Evolutionary conservation across 2,329 filamentous ascomycete species (phyloP).

Genomic region (Monilinia fructigena): DNA sequence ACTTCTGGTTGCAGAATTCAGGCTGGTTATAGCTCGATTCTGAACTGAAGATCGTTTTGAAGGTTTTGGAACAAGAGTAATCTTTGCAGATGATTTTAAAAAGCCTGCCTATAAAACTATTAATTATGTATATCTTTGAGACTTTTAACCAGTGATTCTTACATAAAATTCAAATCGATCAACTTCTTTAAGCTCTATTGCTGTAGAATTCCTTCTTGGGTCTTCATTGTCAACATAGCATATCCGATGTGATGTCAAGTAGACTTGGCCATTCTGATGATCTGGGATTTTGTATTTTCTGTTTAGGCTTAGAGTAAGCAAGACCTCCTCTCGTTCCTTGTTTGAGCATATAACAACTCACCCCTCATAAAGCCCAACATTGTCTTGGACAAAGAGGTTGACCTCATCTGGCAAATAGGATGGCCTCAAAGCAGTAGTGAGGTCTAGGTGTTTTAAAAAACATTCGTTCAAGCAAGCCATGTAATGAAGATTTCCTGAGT

Average conservation of each 20-base stretch:
- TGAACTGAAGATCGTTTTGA: conserved; percentile 63
- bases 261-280: conserved; percentile 94
- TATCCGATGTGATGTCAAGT: conserved; percentile 89
- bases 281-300: conserved; percentile 95
- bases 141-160: conserved; percentile 35
- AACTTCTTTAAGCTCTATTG: conserved; percentile 85
- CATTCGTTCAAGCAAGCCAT: conserved; percentile 72
- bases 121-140: conserved; percentile 24
- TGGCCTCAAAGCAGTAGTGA: conserved; percentile 93
- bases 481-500: conserved; percentile 22
- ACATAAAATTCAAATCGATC: conserved; percentile 90
- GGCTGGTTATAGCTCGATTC: conserved; percentile 50
- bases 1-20: conserved; percentile 49
- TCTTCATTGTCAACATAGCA: conserved; percentile 93
- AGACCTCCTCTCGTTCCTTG: no score
- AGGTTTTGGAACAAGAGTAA: conserved; percentile 83
- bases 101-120: conserved; percentile 68
- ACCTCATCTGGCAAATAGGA: conserved; percentile 91
- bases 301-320: background rate
- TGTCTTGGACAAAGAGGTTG: conserved; percentile 94
- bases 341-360: conserved; percentile 48
- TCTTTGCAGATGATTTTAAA: conserved; percentile 89
- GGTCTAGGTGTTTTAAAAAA: conserved; percentile 92
- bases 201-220: conserved; percentile 79
- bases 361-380: conserved; percentile 97